Conservation (phyloP, 2,329 filamentous ascomycete species). For the Colletotrichum tropicicola region DNA sequence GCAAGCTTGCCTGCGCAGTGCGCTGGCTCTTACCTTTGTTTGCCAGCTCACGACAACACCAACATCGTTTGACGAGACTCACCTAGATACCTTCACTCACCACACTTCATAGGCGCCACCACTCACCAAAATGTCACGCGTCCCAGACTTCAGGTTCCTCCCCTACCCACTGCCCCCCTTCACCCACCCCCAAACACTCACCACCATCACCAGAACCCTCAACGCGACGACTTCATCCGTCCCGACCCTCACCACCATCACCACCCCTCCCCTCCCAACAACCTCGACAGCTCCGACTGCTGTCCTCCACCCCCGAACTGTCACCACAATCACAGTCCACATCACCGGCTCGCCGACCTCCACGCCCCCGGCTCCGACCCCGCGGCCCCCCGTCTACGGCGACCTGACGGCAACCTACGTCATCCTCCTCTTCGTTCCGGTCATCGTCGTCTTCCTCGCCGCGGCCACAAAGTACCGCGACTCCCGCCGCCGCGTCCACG, state of each 20-base stretch:
- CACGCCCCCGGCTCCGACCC: not conserved
- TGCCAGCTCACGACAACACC: not conserved
- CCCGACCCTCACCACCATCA: not conserved
- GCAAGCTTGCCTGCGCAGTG: too few relatives aligned
- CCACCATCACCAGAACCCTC: not conserved
- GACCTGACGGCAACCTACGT: slow-evolving; percentile 23
- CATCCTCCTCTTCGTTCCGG: slow-evolving; percentile 22
- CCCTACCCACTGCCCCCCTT: not conserved
- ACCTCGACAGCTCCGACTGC: not conserved
- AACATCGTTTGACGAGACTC: not conserved
- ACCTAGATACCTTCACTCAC: not conserved
- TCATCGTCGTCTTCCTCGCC: slow-evolving; percentile 9
- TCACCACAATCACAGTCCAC: not conserved
- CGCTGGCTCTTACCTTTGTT: not conserved
- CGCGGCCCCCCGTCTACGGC: not conserved
- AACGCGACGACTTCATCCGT: too few relatives aligned
- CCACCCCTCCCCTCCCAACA: not conserved
- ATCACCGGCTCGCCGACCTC: not conserved
- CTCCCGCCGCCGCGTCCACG: not conserved
- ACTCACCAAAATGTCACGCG: not conserved
- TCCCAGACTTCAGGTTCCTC: not conserved
- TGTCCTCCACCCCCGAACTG: not conserved
- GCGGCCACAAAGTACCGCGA: slow-evolving; percentile 3
- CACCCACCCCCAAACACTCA: not conserved
- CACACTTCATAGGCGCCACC: not conserved